Conservation (phyloP, 1,139 yeast species). For the Nadsonia commutata region DNA sequence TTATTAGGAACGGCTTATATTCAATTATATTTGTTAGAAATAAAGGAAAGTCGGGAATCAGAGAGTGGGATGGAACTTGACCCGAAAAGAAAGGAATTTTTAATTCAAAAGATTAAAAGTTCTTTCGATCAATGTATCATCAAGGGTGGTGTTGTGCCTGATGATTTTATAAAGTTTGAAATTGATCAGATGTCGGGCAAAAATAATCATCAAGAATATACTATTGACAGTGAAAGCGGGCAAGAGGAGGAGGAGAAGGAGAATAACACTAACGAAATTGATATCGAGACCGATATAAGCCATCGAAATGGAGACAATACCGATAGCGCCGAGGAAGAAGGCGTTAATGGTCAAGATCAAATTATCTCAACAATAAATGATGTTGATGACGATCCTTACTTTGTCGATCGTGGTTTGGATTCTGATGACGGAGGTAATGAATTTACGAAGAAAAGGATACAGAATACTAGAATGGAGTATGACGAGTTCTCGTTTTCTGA, state of each 20-base stretch:
- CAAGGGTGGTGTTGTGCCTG: constrained; percentile 16
- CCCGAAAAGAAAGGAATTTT: constrained; percentile 1
- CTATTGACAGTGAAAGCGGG: background rate
- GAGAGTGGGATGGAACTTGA: background rate
- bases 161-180: constrained; percentile 12
- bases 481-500: background rate
- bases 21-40: constrained; percentile 12
- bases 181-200: constrained; percentile 1
- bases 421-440: background rate
- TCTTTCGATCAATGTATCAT: constrained; percentile 23
- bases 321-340: too few relatives aligned
- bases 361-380: too few relatives aligned
- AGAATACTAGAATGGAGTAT: background rate
- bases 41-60: constrained; percentile 1
- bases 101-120: constrained; percentile 12
- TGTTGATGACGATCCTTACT: background rate
- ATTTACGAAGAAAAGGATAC: background rate
- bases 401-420: background rate
- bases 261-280: too few relatives aligned
- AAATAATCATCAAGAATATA: background rate
- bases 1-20: constrained; percentile 15
- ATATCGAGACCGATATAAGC: too few relatives aligned
- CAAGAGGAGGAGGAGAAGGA: background rate
- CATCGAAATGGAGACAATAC: too few relatives aligned
- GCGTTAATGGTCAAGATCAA: too few relatives aligned